phyloP scores from a whole-genome alignment of 2,329 filamentous ascomycete genomes.

The Paecilomyces sp. region DNA sequence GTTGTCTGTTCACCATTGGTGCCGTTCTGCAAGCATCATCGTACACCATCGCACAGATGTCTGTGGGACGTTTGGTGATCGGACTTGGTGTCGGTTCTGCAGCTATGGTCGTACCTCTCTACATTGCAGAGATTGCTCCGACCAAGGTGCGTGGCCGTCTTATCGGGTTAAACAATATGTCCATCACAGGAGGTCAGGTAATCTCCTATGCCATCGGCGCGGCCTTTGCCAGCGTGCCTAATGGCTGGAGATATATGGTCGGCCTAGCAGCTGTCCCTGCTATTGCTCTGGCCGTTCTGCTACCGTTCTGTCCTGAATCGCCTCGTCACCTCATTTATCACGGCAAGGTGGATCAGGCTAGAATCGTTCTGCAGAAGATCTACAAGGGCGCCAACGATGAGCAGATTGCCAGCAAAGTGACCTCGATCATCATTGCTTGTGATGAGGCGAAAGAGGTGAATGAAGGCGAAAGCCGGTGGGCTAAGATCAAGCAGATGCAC shows the following conservation, averaged over 20 bases:
- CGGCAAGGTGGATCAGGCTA: background rate
- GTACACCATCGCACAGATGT: conserved; percentile 52
- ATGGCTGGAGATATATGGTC: conserved; percentile 47
- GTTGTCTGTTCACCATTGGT: conserved; percentile 63
- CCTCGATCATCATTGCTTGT: conserved; percentile 34
- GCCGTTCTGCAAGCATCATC: conserved; percentile 59
- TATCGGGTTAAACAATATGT: conserved; percentile 37
- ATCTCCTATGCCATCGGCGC: conserved; percentile 37
- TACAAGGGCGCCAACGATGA: conserved; percentile 25
- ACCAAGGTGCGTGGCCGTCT: conserved; percentile 61
- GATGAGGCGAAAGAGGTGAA: conserved; percentile 34
- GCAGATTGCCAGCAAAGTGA: conserved; percentile 40
- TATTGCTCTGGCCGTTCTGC: conserved; percentile 36
- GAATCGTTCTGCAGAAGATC: conserved; percentile 27
- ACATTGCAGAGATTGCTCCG: conserved; percentile 76
- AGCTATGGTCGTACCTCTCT: conserved; percentile 72
- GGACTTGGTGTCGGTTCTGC: conserved; percentile 76
- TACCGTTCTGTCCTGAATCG: conserved; percentile 35
- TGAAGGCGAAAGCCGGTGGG: conserved; percentile 35
- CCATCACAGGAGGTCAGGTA: conserved; percentile 37
- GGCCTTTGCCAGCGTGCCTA: conserved; percentile 31
- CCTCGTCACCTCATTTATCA: background rate
- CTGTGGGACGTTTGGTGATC: conserved; percentile 66
- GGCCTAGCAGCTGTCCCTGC: conserved; percentile 42
- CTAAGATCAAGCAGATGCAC: conserved; percentile 42